Conservation (phyloP, 2,329 filamentous ascomycete genomes). For the Elsinoe arachidis region DNA sequence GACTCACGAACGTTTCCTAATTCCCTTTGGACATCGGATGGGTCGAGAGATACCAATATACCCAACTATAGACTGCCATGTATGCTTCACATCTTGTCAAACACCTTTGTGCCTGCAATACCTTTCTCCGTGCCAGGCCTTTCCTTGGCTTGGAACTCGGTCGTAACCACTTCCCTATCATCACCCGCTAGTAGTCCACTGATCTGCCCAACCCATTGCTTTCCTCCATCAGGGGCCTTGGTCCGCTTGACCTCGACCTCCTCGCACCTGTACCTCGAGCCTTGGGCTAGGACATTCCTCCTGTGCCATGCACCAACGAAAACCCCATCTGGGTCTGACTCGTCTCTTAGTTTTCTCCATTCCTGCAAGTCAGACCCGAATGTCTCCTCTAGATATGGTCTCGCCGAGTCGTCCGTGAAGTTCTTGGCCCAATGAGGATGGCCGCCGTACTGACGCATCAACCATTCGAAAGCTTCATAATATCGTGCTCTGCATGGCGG, state of each 20-base stretch:
- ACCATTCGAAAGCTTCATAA: constrained; percentile 82
- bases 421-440: constrained; percentile 92
- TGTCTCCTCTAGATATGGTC: constrained; percentile 39
- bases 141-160: constrained; percentile 15
- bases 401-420: constrained; percentile 54
- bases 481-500: constrained; percentile 69
- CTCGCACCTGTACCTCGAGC: constrained; percentile 29
- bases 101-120: constrained; percentile 26
- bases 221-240: constrained; percentile 35
- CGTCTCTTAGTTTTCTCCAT: constrained; percentile 60
- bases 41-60: constrained; percentile 5
- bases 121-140: constrained; percentile 19
- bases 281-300: constrained; percentile 48
- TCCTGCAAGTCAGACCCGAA: constrained; percentile 60
- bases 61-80: constrained; percentile 11
- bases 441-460: constrained; percentile 78
- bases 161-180: constrained; percentile 17
- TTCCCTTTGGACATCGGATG: not conserved
- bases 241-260: constrained; percentile 34
- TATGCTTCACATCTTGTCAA: constrained; percentile 30
- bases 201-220: constrained; percentile 29
- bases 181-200: constrained; percentile 13
- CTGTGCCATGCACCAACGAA: constrained; percentile 89
- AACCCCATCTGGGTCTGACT: constrained; percentile 71
- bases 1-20: not conserved